Conservation (phyloP, 345 rosid genomes). For the Eucalyptus cloeziana region DNA sequence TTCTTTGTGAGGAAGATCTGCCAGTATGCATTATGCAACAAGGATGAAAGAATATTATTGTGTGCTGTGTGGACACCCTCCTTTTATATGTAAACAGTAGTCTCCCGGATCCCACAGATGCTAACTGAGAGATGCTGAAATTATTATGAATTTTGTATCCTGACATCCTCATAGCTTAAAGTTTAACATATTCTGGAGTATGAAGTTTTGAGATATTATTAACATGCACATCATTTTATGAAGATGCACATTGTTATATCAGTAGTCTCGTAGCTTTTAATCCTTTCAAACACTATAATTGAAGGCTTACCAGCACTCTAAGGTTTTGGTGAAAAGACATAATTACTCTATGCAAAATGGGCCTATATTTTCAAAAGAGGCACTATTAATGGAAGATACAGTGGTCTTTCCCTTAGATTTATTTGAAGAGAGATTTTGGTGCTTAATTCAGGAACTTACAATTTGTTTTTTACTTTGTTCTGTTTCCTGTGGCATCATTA, state of each 20-base stretch:
- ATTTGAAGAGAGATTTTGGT: background rate
- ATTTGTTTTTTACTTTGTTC: background rate
- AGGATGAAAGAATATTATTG: background rate
- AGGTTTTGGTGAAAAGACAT: background rate
- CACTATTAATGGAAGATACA: background rate
- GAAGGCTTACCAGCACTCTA: background rate
- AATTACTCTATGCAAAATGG: background rate
- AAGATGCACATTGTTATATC: background rate
- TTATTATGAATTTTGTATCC: background rate
- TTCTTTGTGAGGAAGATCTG: background rate
- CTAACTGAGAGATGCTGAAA: background rate
- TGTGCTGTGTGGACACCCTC: background rate
- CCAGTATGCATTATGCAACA: background rate
- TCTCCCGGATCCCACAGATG: background rate
- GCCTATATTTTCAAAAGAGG: background rate
- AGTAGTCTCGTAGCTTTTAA: background rate
- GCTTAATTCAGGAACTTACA: background rate
- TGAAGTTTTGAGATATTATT: background rate
- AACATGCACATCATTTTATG: background rate
- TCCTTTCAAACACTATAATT: background rate
- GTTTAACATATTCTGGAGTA: background rate
- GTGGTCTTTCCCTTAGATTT: background rate
- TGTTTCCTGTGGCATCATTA: background rate
- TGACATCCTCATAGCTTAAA: background rate
- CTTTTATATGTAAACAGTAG: background rate